Evolutionary conservation across 805 yeast genomes (phyloP).

Genomic region (Blastobotrys americana): DNA sequence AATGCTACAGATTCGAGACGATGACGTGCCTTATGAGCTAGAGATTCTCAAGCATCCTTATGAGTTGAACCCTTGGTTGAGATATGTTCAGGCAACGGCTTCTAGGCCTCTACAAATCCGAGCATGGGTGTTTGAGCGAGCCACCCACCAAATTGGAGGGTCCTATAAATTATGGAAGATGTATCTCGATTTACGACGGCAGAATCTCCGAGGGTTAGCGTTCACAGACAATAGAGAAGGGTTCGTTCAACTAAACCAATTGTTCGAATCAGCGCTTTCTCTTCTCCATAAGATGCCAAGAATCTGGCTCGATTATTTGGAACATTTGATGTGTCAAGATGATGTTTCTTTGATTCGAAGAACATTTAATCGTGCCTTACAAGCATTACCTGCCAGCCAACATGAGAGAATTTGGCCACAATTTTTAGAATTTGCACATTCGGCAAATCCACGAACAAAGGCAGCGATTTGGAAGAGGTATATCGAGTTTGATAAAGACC

Average conservation of each 20-base stretch:
- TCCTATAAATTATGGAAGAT: slow-evolving; percentile 50
- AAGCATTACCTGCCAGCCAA: slow-evolving; percentile 42
- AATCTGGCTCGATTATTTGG: slow-evolving; percentile 47
- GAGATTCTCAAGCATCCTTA: slow-evolving; percentile 36
- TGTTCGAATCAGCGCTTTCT: slow-evolving; percentile 44
- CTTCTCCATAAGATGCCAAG: slow-evolving; percentile 39
- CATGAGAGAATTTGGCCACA: slow-evolving; percentile 51
- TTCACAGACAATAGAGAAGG: slow-evolving; percentile 27
- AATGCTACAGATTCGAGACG: slow-evolving; percentile 8
- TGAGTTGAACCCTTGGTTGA: slow-evolving; percentile 34
- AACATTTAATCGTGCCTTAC: slow-evolving; percentile 45
- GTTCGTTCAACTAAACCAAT: slow-evolving; percentile 33
- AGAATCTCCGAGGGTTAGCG: neutral
- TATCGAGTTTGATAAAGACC: slow-evolving; percentile 22
- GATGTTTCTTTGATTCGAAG: slow-evolving; percentile 36
- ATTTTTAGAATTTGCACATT: slow-evolving; percentile 44
- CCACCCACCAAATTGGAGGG: slow-evolving; percentile 37
- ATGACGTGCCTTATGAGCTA: slow-evolving; percentile 36
- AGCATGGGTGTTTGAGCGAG: slow-evolving; percentile 45
- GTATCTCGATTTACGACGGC: slow-evolving; percentile 38
- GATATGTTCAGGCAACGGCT: slow-evolving; percentile 32
- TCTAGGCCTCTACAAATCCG: slow-evolving; percentile 24
- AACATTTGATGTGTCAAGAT: slow-evolving; percentile 33
- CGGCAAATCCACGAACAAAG: slow-evolving; percentile 37
- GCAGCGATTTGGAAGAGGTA: slow-evolving; percentile 33